Evolutionary conservation across 1,284 basidiomycete species (phyloP), one percentile per base, ranked within the genome.

Genomic region (Leccinum fallax): DNA sequence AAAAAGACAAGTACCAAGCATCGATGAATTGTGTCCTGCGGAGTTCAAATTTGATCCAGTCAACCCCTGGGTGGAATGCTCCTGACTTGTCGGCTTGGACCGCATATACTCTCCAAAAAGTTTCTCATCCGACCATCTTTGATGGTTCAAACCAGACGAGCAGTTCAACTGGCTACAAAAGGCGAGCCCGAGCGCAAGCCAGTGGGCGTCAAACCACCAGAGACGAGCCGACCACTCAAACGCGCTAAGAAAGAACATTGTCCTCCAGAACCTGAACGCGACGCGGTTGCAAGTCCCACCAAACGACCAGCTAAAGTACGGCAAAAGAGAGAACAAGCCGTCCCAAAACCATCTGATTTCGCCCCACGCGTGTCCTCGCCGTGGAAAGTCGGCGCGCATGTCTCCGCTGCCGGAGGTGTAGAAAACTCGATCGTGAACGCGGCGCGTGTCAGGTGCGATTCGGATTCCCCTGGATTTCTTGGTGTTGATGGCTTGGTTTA

Each of bases 361-460:
- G 24, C 61, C 3, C 46, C 64, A 19, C 78, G 83, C 32, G 66
- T 73, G 2, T 62, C 72, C 0, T 81, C 76, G 38, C 66, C 69
- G 0, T 89, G 87, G 87, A 89, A 88, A 69, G 78, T 95, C 15
- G 94, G 94, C 1, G 92, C 92, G 2, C 93, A 96, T 71, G 89
- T 94, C 36, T 93, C 90, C 24, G 83, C 89, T 15, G 87, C 88
- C 2, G 93, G 92, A 4, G 93, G 93, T 0, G 85, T 92, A 0
- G 89, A 93, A 67, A 90, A 92, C 61, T 78, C 90, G 0, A 76
- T 94, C 3, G 64, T 84, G 5, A 91, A 94, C 62, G 92, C 93
- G 3, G 83, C 86, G 6, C 78, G 80, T n/a, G 85, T 92, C 21
- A 86, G 88, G 89, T 90, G 65, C 52, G 79, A 75, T 10, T 53